These are phyloP conservation scores for Ophiostoma sp. DNA, from an alignment of 2,329 filamentous ascomycete species.

Conservation along the genomic window DNA sequence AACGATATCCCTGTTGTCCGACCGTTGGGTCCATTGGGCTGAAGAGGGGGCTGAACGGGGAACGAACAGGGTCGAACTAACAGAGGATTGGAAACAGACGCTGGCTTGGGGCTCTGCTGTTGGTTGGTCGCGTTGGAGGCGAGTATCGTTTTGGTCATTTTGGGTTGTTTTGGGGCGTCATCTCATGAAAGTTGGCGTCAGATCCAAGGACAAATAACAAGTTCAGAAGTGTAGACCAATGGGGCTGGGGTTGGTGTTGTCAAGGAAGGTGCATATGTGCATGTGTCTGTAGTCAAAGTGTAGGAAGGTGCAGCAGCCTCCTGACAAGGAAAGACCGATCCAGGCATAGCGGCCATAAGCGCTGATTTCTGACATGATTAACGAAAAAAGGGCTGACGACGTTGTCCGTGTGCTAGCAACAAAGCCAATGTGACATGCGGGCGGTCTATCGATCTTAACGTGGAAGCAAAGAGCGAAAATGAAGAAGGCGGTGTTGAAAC, in stretches of 20 bases:
- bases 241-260: background rate
- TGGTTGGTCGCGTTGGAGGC: background rate
- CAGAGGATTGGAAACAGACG: background rate
- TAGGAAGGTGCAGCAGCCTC: background rate
- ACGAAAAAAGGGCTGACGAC: constrained; percentile 5
- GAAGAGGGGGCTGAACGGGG: background rate
- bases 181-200: constrained; percentile 1
- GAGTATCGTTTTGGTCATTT: background rate
- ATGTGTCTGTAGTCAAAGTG: background rate
- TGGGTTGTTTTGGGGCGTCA: background rate
- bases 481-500: background rate
- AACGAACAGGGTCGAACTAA: background rate
- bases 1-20: background rate
- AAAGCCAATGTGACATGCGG: background rate
- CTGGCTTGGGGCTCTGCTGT: background rate
- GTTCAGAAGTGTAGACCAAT: background rate
- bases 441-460: too few relatives aligned
- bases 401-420: background rate
- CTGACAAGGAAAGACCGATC: constrained; percentile 4
- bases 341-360: background rate
- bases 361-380: constrained; percentile 6
- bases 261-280: background rate
- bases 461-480: too few relatives aligned
- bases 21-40: constrained; percentile 4
- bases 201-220: background rate